phyloP scores from a whole-genome alignment of 2,329 filamentous ascomycete genomes.

The Apiospora rasikravindrae region DNA sequence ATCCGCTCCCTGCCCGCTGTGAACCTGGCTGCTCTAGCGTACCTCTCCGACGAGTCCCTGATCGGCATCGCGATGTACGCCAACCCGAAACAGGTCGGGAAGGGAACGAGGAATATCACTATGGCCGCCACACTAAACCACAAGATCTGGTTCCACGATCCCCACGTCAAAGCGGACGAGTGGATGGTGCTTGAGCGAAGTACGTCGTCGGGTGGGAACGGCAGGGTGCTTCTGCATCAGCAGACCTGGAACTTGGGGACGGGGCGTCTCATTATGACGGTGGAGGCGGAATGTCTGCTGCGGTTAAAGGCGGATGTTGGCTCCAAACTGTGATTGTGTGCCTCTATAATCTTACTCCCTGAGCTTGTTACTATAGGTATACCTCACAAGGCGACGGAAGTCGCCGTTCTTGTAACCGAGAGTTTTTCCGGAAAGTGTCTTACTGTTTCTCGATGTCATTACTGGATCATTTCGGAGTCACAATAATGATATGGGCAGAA shows the following conservation, averaged over 20 bases:
- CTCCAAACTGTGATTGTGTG: neutral
- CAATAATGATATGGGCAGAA: too few relatives aligned
- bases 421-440: too few relatives aligned
- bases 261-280: slow-evolving; percentile 21
- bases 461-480: too few relatives aligned
- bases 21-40: slow-evolving; percentile 20
- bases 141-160: slow-evolving; percentile 26
- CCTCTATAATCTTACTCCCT: too few relatives aligned
- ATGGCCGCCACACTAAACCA: slow-evolving; percentile 23
- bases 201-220: slow-evolving; percentile 25
- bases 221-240: slow-evolving; percentile 27
- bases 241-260: slow-evolving; percentile 21
- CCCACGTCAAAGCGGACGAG: slow-evolving; percentile 22
- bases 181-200: slow-evolving; percentile 26
- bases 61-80: slow-evolving; percentile 19
- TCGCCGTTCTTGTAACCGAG: too few relatives aligned
- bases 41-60: slow-evolving; percentile 18
- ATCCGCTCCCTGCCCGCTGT: neutral
- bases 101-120: neutral
- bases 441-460: too few relatives aligned
- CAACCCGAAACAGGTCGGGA: neutral
- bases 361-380: too few relatives aligned
- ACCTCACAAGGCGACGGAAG: too few relatives aligned
- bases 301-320: neutral
- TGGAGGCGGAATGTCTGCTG: slow-evolving; percentile 23